Conservation (phyloP, 306 rosid species). For the Herpetospermum pedunculosum region DNA sequence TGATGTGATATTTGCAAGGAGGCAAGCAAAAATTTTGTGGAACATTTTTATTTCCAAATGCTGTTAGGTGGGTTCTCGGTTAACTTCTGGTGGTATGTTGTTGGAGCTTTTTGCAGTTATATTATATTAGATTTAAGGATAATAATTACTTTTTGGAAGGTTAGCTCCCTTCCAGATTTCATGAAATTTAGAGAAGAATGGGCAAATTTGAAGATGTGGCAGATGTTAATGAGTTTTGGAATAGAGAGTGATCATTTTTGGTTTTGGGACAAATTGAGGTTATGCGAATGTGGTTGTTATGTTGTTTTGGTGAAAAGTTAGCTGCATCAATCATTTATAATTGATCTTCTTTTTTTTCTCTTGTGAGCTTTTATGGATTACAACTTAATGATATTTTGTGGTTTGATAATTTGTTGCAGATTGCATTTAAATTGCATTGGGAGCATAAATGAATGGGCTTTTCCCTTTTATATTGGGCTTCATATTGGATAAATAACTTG, state of each 20-base stretch:
- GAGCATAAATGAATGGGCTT: conserved; percentile 15
- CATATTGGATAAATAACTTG: conserved; percentile 12
- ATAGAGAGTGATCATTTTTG: not conserved
- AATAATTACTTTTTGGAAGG: not conserved
- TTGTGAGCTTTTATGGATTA: conserved; percentile 4
- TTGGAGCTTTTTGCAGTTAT: not conserved
- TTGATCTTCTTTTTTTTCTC: not conserved
- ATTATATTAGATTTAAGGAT: not conserved
- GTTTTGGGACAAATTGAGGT: not conserved
- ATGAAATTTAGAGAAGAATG: not conserved
- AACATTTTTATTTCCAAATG: not conserved
- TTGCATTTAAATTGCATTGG: conserved; percentile 5
- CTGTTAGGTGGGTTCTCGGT: not conserved
- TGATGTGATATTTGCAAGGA: not conserved
- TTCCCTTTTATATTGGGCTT: conserved; percentile 11
- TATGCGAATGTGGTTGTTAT: not conserved
- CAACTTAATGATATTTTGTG: not conserved
- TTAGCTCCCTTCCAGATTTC: not conserved
- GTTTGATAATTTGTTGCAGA: conserved; percentile 10
- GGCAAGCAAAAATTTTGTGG: not conserved
- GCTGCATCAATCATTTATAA: not conserved
- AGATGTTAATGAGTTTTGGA: not conserved
- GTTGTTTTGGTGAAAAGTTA: not conserved
- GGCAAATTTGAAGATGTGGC: not conserved
- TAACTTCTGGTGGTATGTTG: not conserved